Evolutionary conservation across 1,284 basidiomycete species (phyloP).

Genomic region (Cutaneotrichosporon sp.): DNA sequence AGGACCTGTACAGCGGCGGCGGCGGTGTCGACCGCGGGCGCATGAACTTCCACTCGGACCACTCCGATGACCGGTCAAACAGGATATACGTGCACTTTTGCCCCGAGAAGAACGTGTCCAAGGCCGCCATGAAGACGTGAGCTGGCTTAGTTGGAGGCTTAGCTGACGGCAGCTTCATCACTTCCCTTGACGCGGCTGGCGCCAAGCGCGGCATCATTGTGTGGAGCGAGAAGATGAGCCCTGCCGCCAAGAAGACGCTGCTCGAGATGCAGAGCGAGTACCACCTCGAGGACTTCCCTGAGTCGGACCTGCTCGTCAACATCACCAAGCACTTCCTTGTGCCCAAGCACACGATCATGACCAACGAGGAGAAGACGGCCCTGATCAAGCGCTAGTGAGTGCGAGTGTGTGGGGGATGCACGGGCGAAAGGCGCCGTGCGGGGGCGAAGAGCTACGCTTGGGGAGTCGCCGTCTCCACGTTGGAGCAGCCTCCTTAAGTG

Average conservation of each 20-base stretch:
- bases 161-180: conserved; percentile 67
- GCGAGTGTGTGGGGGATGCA: background rate
- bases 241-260: conserved; percentile 94
- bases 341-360: conserved; percentile 88
- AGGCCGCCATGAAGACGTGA: conserved; percentile 94
- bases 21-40: conserved; percentile 63
- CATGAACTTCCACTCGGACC: conserved; percentile 84
- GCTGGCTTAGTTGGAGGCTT: conserved; percentile 39
- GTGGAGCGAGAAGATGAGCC: conserved; percentile 94
- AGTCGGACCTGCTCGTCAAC: conserved; percentile 94
- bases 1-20: conserved; percentile 40
- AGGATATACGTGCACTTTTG: conserved; percentile 95
- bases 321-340: conserved; percentile 96
- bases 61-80: conserved; percentile 66
- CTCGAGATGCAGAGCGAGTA: conserved; percentile 82
- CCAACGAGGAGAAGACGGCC: conserved; percentile 79
- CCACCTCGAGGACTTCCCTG: conserved; percentile 93
- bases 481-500: background rate
- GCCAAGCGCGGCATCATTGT: conserved; percentile 93
- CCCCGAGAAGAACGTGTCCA: conserved; percentile 86
- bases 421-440: no score
- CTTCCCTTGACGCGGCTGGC: conserved; percentile 82
- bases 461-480: no score
- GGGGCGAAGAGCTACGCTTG: no score
- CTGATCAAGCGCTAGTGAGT: conserved; percentile 91